Conservation (phyloP, 768 basidiomycete genomes). For the Calvatia gigantea region DNA sequence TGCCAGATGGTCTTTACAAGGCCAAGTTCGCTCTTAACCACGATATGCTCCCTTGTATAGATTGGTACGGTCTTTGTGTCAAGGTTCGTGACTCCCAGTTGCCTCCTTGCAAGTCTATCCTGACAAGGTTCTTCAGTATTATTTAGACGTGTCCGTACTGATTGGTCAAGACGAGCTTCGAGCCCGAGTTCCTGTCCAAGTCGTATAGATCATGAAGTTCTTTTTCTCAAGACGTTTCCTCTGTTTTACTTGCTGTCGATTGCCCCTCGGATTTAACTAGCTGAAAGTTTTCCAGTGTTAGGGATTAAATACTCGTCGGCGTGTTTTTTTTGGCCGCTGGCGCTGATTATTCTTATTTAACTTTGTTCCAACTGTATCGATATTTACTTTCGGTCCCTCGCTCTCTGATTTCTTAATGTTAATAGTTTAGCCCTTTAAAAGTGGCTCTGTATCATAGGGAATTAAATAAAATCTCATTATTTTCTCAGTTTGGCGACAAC, state of each 20-base stretch:
- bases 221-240: neutral
- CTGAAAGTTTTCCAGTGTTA: too few species aligned
- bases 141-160: conserved; percentile 66
- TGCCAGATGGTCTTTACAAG: conserved; percentile 70
- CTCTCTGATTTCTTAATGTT: too few species aligned
- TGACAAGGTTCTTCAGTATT: conserved; percentile 46
- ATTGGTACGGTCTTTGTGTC: conserved; percentile 65
- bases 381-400: too few species aligned
- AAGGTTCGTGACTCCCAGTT: conserved; percentile 43
- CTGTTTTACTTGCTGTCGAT: conserved; percentile 11
- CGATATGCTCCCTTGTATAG: conserved; percentile 60
- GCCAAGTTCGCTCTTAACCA: conserved; percentile 50
- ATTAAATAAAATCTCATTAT: too few species aligned
- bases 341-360: too few species aligned
- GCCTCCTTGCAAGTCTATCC: conserved; percentile 9
- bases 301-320: too few species aligned
- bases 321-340: too few species aligned
- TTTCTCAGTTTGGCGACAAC: too few species aligned
- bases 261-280: conserved; percentile 2
- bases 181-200: conserved; percentile 58
- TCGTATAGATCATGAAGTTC: conserved; percentile 34
- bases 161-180: conserved; percentile 60
- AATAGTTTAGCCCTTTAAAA: too few species aligned
- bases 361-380: too few species aligned
- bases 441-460: too few species aligned